Conservation (phyloP, 148 eudicot species). For the Polygonum aviculare region DNA sequence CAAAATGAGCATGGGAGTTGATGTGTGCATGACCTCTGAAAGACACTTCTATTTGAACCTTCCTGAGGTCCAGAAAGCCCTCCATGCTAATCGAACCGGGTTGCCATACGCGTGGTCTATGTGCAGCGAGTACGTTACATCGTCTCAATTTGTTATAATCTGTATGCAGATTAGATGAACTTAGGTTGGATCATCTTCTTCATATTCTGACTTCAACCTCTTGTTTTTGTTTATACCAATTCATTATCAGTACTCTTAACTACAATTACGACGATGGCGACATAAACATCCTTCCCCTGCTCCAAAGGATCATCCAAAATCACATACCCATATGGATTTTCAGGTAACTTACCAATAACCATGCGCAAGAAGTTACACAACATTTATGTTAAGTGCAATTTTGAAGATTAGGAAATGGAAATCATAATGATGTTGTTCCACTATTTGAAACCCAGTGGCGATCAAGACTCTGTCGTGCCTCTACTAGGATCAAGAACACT, state of each 20-base stretch:
- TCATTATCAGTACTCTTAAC: slow-evolving; percentile 36
- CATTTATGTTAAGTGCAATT: neutral
- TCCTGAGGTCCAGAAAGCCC: slow-evolving; percentile 91
- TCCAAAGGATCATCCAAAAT: slow-evolving; percentile 47
- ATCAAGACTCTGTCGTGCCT: slow-evolving; percentile 95
- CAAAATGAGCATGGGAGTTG: slow-evolving; percentile 88
- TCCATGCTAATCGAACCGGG: slow-evolving; percentile 88
- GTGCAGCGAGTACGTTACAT: slow-evolving; percentile 56
- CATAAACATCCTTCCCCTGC: slow-evolving; percentile 77
- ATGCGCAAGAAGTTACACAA: neutral
- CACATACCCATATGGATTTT: slow-evolving; percentile 73
- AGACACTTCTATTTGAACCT: slow-evolving; percentile 78
- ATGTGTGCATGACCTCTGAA: slow-evolving; percentile 84
- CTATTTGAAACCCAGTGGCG: slow-evolving; percentile 42
- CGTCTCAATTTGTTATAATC: neutral
- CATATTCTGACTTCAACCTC: neutral
- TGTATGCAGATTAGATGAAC: neutral
- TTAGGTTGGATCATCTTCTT: neutral
- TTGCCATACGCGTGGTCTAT: slow-evolving; percentile 75
- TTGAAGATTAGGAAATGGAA: neutral
- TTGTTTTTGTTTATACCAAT: slow-evolving; percentile 4
- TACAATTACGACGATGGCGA: slow-evolving; percentile 59
- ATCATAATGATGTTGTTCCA: neutral
- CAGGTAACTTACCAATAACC: slow-evolving; percentile 38
- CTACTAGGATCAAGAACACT: slow-evolving; percentile 87